Percentiles rank a stretch among this genome's conserved stretches.
Evolutionary conservation across 306 rosid species (phyloP).

Genomic region (cucumber (Cucumis sativus)): DNA sequence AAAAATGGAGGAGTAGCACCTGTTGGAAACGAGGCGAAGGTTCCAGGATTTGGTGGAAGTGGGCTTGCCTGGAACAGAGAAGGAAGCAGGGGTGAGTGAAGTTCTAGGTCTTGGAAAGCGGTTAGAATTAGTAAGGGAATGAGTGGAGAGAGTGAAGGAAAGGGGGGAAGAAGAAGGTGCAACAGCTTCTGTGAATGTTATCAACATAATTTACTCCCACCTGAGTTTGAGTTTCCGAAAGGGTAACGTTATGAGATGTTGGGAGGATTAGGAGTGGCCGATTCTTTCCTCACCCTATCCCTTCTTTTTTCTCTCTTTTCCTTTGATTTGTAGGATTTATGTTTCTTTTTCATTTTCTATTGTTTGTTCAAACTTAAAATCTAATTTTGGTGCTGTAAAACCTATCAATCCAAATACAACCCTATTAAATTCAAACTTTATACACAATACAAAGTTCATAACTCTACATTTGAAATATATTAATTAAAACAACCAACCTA

Average conservation of each 20-base stretch:
- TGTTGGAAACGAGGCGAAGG: slow-evolving; percentile 29
- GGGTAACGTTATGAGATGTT: not conserved
- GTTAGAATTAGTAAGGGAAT: slow-evolving; percentile 17
- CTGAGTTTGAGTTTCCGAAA: not conserved
- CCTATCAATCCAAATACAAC: too few relatives aligned
- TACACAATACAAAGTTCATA: too few relatives aligned
- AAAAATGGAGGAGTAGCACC: slow-evolving; percentile 24
- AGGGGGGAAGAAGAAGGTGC: slow-evolving; percentile 37
- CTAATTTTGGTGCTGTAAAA: too few relatives aligned
- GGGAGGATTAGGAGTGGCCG: not conserved
- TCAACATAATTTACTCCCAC: slow-evolving; percentile 38
- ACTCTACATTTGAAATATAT: too few relatives aligned
- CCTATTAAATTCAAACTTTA: too few relatives aligned
- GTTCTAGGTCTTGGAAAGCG: slow-evolving; percentile 14
- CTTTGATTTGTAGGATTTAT: too few relatives aligned
- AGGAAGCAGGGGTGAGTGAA: slow-evolving; percentile 31
- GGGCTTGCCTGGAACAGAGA: slow-evolving; percentile 30
- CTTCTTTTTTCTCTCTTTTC: not conserved
- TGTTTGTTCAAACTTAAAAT: too few relatives aligned
- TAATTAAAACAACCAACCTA: too few relatives aligned
- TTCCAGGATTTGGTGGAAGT: slow-evolving; percentile 20
- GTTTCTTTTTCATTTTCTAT: too few relatives aligned
- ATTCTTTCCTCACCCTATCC: not conserved
- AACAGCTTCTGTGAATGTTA: slow-evolving; percentile 47
- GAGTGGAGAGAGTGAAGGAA: slow-evolving; percentile 10